phyloP scores from a whole-genome alignment of 176 grass and related monocot genomes.

The Guadua angustifolia region DNA sequence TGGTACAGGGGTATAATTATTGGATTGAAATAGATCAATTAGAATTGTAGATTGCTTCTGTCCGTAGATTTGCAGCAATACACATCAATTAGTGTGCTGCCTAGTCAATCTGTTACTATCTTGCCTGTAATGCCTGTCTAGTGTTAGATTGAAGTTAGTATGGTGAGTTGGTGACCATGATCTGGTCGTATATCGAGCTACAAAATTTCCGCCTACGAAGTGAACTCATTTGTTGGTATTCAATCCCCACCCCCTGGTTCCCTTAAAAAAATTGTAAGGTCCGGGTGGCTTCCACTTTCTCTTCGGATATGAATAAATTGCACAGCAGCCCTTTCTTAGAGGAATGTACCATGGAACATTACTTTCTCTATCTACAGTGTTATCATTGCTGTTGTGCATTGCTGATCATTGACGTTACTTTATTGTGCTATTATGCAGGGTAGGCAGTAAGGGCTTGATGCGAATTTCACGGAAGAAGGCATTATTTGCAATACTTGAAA shows the following conservation, averaged over 20 bases:
- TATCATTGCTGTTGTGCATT: neutral
- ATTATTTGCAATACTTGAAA: conserved; percentile 19
- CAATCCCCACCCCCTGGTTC: neutral
- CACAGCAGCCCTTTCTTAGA: too few species aligned
- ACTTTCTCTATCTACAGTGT: neutral
- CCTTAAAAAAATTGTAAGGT: neutral
- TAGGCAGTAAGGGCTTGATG: conserved; percentile 41
- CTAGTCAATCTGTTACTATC: neutral
- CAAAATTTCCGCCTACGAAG: neutral
- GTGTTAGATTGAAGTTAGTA: neutral
- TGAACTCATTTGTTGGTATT: neutral
- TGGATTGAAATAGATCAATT: neutral
- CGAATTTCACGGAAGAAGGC: neutral
- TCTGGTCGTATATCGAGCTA: neutral
- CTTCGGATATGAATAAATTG: neutral
- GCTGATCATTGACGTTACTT: conserved; percentile 1
- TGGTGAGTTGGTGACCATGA: neutral
- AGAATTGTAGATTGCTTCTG: neutral
- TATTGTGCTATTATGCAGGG: conserved; percentile 39
- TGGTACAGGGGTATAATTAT: neutral
- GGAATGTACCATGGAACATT: too few species aligned
- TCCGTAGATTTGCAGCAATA: neutral
- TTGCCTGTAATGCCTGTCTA: neutral
- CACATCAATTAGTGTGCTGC: neutral
- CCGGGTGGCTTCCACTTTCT: neutral